Evolutionary conservation across 2,329 filamentous ascomycete species (phyloP).

Genomic region (Colletotrichum sp.): DNA sequence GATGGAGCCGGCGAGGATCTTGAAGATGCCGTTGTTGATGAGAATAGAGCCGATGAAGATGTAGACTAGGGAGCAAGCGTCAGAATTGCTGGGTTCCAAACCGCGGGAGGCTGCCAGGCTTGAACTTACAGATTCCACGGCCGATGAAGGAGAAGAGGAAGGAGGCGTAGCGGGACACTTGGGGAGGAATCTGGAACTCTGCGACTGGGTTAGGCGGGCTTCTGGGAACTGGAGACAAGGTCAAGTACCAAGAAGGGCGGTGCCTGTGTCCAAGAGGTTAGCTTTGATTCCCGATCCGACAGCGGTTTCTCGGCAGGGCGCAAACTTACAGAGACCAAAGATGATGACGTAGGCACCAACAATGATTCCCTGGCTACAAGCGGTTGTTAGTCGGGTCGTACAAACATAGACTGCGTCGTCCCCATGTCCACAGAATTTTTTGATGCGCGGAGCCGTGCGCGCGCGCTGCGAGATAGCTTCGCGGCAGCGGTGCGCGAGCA

Average conservation of each 20-base stretch:
- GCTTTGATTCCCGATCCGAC: slow-evolving; percentile 1
- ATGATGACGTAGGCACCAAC: slow-evolving; percentile 87
- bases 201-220: neutral
- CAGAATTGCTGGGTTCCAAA: neutral
- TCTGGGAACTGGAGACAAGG: neutral
- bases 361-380: slow-evolving; percentile 70
- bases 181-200: slow-evolving; percentile 95
- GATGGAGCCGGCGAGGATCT: slow-evolving; percentile 77
- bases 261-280: slow-evolving; percentile 50
- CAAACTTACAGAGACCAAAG: slow-evolving; percentile 78
- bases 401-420: slow-evolving; percentile 27
- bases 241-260: slow-evolving; percentile 65
- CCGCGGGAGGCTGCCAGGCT: neutral
- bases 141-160: slow-evolving; percentile 99
- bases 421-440: neutral
- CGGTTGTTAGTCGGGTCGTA: slow-evolving; percentile 12
- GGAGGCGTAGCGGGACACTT: slow-evolving; percentile 90
- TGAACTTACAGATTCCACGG: slow-evolving; percentile 84
- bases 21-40: slow-evolving; percentile 68
- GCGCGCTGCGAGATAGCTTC: neutral
- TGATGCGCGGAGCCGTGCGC: slow-evolving; percentile 10
- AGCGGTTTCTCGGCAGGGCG: neutral
- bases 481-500: neutral
- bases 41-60: slow-evolving; percentile 91
- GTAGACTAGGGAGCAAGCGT: slow-evolving; percentile 70